These are phyloP conservation scores for Stagonosporopsis vannaccii DNA, from an alignment of 2,329 filamentous ascomycete species.

Conservation along the genomic window DNA sequence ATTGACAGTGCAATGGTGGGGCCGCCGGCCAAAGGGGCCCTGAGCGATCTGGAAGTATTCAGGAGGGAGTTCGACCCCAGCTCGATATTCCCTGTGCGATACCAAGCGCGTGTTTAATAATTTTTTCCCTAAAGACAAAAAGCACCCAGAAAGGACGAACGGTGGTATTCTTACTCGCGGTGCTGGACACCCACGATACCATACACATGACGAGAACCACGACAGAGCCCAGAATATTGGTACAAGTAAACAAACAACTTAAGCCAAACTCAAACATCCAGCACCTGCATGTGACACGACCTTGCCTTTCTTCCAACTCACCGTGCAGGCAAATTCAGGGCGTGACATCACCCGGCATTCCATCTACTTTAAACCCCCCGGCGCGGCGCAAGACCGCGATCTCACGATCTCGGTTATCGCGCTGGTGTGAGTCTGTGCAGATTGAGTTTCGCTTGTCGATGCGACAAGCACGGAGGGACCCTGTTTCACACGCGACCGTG, in stretches of 20 bases:
- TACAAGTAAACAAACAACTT: background rate
- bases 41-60: conserved; percentile 52
- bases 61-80: conserved; percentile 49
- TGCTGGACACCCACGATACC: background rate
- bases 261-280: background rate
- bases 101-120: conserved; percentile 26
- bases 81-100: conserved; percentile 48
- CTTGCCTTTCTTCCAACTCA: background rate
- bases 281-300: background rate
- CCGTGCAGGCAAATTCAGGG: background rate
- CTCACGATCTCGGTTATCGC: conserved; percentile 16
- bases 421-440: background rate
- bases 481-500: background rate
- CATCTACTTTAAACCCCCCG: background rate
- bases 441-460: conserved; percentile 6
- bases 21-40: conserved; percentile 38
- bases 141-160: background rate
- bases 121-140: background rate
- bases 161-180: background rate
- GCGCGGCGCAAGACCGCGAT: background rate
- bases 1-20: conserved; percentile 50
- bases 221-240: background rate
- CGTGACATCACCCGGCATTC: conserved; percentile 11
- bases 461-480: background rate
- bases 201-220: background rate